A percentile compares a stretch with the other conserved stretches of the same genome.
phyloP scores from a whole-genome alignment of 352 stramenopile genomes.

The Phytophthora tentaculata region DNA sequence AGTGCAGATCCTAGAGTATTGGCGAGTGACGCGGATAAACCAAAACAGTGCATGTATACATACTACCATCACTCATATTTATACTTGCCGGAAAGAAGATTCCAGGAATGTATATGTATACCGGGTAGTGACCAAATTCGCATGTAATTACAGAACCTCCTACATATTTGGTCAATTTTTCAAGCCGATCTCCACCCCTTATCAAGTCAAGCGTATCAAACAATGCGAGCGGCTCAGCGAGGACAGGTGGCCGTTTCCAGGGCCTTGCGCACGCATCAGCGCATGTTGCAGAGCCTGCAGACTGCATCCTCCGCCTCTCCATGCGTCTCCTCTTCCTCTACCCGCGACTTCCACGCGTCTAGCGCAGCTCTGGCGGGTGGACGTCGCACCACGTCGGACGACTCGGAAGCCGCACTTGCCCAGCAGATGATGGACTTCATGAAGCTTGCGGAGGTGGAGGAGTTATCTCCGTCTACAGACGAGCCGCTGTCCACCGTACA shows the following conservation, averaged over 20 bases:
- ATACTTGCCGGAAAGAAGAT: too few relatives aligned
- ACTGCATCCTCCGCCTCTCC: not conserved
- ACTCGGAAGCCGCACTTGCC: conserved; percentile 59
- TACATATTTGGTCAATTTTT: not conserved
- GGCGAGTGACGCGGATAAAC: not conserved
- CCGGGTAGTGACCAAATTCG: too few relatives aligned
- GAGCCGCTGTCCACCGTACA: conserved; percentile 16
- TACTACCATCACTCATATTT: too few relatives aligned
- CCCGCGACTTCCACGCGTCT: conserved; percentile 20
- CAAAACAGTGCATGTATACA: too few relatives aligned
- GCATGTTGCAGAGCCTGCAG: not conserved
- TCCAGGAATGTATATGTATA: too few relatives aligned
- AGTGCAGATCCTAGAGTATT: not conserved
- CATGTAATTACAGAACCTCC: not conserved
- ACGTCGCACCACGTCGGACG: conserved; percentile 34
- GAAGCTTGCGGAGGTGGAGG: conserved; percentile 44
- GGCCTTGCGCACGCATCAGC: conserved; percentile 11
- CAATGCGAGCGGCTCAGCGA: conserved; percentile 12
- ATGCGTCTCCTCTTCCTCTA: not conserved
- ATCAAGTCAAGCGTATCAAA: not conserved
- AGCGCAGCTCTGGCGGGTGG: not conserved
- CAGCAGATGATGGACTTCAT: conserved; percentile 82
- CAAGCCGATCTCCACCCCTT: not conserved
- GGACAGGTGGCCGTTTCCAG: conserved; percentile 16
- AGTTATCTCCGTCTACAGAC: not conserved